phyloP scores from a whole-genome alignment of 441 rosid species.

The Erodium chrysanthum region DNA sequence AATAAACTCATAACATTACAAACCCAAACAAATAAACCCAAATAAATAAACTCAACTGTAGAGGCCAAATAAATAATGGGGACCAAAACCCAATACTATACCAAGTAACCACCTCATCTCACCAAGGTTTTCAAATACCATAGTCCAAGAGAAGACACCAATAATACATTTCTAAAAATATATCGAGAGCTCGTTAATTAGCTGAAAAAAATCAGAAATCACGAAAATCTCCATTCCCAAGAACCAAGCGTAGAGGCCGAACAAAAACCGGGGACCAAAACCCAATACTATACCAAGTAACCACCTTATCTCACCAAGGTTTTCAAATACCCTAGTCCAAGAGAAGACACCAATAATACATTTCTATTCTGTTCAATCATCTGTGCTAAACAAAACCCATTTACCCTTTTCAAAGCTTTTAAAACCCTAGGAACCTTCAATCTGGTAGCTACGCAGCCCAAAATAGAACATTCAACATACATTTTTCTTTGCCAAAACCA shows the following conservation, averaged over 20 bases:
- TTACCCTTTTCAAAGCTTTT: not conserved
- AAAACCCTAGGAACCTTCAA: constrained; percentile 2
- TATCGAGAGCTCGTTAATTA: not conserved
- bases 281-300: not conserved
- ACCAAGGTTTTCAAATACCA: not conserved
- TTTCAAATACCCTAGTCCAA: not conserved
- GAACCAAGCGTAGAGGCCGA: not conserved
- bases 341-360: not conserved
- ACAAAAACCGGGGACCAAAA: not conserved
- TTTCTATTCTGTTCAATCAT: not conserved
- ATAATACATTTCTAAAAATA: not conserved
- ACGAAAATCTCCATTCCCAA: not conserved
- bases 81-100: not conserved
- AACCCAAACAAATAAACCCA: not conserved
- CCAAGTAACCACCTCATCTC: not conserved
- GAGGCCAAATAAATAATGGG: not conserved
- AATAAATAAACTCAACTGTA: too few relatives aligned
- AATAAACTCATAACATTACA: not conserved
- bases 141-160: not conserved
- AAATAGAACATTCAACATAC: not conserved
- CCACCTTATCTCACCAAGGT: not conserved
- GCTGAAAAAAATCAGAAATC: not conserved
- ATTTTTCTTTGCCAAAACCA: not conserved
- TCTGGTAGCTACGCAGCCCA: not conserved
- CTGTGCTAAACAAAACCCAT: not conserved